Evolutionary conservation across 2,329 filamentous ascomycete species (phyloP).

Genomic region (Colletotrichum sp.): DNA sequence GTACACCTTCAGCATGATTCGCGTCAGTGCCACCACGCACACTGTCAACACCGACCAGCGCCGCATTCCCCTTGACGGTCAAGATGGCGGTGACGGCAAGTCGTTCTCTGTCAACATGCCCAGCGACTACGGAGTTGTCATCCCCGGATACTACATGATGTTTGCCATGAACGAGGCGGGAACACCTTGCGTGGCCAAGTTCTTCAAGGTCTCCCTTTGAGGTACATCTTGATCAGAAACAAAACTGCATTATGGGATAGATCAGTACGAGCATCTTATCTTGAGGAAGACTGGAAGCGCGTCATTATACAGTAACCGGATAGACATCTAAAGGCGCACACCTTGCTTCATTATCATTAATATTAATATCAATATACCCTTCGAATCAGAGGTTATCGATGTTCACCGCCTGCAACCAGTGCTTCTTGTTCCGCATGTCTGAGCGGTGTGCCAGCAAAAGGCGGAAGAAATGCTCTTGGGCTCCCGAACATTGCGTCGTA

Average conservation of each 20-base stretch:
- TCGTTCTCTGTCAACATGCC: conserved; percentile 46
- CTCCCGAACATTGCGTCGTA: background rate
- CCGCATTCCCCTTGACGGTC: conserved; percentile 48
- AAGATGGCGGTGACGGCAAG: conserved; percentile 10
- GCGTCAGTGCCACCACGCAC: conserved; percentile 56
- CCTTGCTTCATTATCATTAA: background rate
- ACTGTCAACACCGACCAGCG: conserved; percentile 64
- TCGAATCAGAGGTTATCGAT: background rate
- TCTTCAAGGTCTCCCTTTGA: conserved; percentile 31
- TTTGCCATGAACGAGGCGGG: conserved; percentile 52
- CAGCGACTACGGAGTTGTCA: conserved; percentile 48
- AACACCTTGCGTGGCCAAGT: conserved; percentile 50
- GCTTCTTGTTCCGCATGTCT: background rate
- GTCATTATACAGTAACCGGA: background rate
- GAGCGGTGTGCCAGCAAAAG: background rate
- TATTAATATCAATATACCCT: background rate
- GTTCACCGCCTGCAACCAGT: background rate
- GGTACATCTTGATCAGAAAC: background rate
- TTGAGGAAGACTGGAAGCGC: background rate
- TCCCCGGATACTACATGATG: conserved; percentile 60
- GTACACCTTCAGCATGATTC: conserved; percentile 46
- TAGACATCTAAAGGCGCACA: background rate
- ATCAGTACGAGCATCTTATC: background rate
- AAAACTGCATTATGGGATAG: background rate
- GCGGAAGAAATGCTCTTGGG: background rate